phyloP scores from a whole-genome alignment of 768 basidiomycete genomes.

The Tulasnella sp. region DNA sequence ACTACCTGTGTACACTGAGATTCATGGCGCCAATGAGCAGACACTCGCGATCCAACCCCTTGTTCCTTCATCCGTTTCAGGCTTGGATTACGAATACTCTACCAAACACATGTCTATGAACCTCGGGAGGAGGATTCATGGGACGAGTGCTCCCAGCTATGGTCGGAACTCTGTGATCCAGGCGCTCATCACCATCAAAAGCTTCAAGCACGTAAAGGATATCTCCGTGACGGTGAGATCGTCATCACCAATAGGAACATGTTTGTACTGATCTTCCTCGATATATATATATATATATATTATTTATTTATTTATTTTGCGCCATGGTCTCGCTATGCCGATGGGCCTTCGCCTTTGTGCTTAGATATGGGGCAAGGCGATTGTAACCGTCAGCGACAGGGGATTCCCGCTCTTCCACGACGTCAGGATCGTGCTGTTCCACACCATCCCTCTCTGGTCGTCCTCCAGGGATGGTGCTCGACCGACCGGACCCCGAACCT shows the following conservation, averaged over 20 bases:
- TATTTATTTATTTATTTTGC: too few relatives aligned
- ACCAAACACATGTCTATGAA: slow-evolving; percentile 5
- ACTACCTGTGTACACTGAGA: background rate
- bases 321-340: background rate
- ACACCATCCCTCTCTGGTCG: background rate
- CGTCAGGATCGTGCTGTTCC: background rate
- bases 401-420: background rate
- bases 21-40: background rate
- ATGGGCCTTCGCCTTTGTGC: background rate
- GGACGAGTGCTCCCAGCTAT: slow-evolving; percentile 1
- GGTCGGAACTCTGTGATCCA: background rate
- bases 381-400: background rate
- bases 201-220: slow-evolving; percentile 7
- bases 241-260: too few relatives aligned
- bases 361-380: slow-evolving; percentile 9
- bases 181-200: background rate
- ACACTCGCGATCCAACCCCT: background rate
- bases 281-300: too few relatives aligned
- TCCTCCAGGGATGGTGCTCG: background rate
- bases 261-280: too few relatives aligned
- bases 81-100: background rate
- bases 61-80: background rate
- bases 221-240: background rate
- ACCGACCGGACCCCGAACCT: background rate
- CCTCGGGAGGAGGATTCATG: background rate